Evolutionary conservation across 352 stramenopile species (phyloP).

Genomic region (Pythium chondricola): DNA sequence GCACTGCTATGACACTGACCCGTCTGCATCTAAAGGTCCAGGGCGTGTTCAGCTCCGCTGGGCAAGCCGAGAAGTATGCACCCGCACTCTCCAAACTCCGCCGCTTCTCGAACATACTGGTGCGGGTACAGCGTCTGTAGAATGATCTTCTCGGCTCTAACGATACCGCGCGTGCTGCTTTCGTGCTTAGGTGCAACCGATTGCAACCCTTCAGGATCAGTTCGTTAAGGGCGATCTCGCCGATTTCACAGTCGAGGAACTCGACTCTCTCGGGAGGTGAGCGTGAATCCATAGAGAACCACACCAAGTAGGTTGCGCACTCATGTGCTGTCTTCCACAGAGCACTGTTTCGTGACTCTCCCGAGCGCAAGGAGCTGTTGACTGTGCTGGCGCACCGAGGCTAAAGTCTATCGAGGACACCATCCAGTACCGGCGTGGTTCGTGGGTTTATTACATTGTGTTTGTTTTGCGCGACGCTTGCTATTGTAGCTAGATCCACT

Average conservation of each 20-base stretch:
- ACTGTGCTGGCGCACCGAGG: slow-evolving; percentile 1
- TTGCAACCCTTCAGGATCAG: slow-evolving; percentile 54
- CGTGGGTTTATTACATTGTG: neutral
- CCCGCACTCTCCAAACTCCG: slow-evolving; percentile 39
- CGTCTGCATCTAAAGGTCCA: slow-evolving; percentile 32
- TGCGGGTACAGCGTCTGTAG: too few relatives aligned
- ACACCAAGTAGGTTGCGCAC: neutral
- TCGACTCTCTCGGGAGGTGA: slow-evolving; percentile 44
- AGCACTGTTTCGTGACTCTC: slow-evolving; percentile 57
- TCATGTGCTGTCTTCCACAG: slow-evolving; percentile 23
- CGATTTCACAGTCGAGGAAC: slow-evolving; percentile 34
- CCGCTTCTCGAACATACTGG: slow-evolving; percentile 42
- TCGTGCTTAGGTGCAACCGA: slow-evolving; percentile 45
- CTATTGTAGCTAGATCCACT: slow-evolving; percentile 51
- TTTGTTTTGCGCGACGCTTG: neutral
- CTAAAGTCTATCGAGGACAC: neutral
- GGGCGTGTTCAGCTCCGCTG: slow-evolving; percentile 35
- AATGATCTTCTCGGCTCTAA: too few relatives aligned
- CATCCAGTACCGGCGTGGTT: neutral
- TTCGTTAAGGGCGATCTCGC: slow-evolving; percentile 36
- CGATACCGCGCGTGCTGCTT: too few relatives aligned
- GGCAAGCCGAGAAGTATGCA: slow-evolving; percentile 49
- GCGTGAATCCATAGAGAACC: neutral
- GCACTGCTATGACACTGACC: neutral
- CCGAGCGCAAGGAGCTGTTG: slow-evolving; percentile 43